Evolutionary conservation across 2,329 filamentous ascomycete species (phyloP), one percentile per base, ranked within the genome.

Genomic region (Camptophora hylomeconis): DNA sequence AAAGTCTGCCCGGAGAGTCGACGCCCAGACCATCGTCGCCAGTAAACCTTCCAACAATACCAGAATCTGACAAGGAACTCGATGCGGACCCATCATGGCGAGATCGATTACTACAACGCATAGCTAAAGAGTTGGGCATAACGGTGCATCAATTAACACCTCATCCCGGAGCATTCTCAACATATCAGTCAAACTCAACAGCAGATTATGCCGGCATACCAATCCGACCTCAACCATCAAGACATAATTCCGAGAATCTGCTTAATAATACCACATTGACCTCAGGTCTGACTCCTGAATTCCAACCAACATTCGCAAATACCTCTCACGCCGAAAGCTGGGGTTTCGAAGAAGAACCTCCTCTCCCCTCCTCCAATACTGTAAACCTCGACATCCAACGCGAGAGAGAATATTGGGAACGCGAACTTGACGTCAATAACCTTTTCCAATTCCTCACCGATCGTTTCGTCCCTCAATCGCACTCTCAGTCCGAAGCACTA

Each of bases 361-460:
- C 50, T 3, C 63, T 35, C 12, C 33, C 45, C 15, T 34, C 43
- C 28, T 33, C 40, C 30, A 17, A 40, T 32, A 17, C 29, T 20
- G 3, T 53, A 21, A 44, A 54, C 21, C 24, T 57, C 10, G 51
- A 55, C 6, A 38, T 63, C 18, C 58, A 81, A 44, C 52, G 56
- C 25, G 69, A 74, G 34, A 61, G 61, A 13, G 80, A 89, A 19
- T 89, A 93, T 48, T 98, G 89, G 89, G 86, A 95, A 55, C 75
- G 78, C 36, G 81, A 93, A 30, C 67, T 95, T 4, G 86, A 95
- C 47, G 72, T 94, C 40, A 80, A 80, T 49, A 79, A 93, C 51
- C 80, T 95, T 18, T 95, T 95, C 60, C 74, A 76, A 26, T 95
- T 89, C 49, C 66, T 93, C 17, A 72, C 76, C 33, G 79, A 72